phyloP scores from a whole-genome alignment of 345 rosid genomes.

The Reutealis trisperma region DNA sequence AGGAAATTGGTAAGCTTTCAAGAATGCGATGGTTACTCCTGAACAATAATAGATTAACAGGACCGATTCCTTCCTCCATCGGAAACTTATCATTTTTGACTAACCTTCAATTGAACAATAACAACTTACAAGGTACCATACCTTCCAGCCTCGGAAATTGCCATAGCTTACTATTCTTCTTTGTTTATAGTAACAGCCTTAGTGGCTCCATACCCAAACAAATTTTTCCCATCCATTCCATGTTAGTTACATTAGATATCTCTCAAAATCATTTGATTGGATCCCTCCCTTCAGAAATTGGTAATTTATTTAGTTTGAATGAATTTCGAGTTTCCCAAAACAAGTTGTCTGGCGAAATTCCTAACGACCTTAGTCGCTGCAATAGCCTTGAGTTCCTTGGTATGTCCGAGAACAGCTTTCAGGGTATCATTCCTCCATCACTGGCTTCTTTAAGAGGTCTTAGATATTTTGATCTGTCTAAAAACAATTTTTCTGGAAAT shows the following conservation, averaged over 20 bases:
- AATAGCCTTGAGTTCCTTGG: no score
- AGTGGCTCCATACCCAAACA: not conserved
- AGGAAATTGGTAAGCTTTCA: not conserved
- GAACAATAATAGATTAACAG: not conserved
- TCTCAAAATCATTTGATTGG: not conserved
- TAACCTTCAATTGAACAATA: not conserved
- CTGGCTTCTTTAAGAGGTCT: no score
- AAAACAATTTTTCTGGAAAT: no score
- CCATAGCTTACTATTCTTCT: not conserved
- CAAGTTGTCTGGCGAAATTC: not conserved
- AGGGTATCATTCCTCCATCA: no score
- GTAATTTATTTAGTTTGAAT: not conserved
- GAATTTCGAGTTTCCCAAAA: not conserved
- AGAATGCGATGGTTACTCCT: not conserved
- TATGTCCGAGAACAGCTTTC: no score
- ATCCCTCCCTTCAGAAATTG: constrained; percentile 1
- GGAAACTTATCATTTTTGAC: not conserved
- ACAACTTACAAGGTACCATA: not conserved
- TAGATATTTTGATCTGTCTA: no score
- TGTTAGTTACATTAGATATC: not conserved
- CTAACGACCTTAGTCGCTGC: not conserved
- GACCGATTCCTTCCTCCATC: not conserved
- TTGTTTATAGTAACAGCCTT: not conserved
- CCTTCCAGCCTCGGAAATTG: constrained; percentile 5
- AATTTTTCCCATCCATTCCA: not conserved